These are phyloP conservation scores for Hypsizygus ulmarius DNA, from an alignment of 1,284 basidiomycete genomes.

Conservation along the genomic window DNA sequence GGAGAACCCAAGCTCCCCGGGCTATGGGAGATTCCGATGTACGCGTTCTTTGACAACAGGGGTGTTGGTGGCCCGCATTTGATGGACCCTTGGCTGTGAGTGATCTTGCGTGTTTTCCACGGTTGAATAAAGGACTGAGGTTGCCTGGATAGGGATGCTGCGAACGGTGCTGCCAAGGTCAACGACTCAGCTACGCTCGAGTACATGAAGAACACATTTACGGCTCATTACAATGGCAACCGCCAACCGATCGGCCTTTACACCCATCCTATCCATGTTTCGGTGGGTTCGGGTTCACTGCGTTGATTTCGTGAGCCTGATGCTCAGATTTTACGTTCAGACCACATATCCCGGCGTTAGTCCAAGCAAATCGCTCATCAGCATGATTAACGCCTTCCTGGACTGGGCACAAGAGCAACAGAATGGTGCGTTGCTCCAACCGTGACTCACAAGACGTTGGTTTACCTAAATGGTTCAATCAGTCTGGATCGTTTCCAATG, in stretches of 20 bases:
- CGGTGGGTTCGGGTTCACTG: constrained; percentile 40
- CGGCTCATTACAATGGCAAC: constrained; percentile 69
- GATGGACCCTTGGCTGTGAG: constrained; percentile 84
- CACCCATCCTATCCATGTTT: constrained; percentile 79
- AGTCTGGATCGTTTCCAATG: constrained; percentile 78
- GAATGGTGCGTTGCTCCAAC: constrained; percentile 45
- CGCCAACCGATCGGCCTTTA: constrained; percentile 81
- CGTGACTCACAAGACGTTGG: not conserved
- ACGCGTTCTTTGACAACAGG: constrained; percentile 67
- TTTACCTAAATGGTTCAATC: not conserved
- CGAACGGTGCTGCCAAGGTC: constrained; percentile 47
- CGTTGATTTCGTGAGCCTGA: not conserved
- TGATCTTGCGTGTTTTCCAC: constrained; percentile 15
- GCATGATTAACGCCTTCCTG: constrained; percentile 77
- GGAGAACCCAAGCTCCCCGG: constrained; percentile 75
- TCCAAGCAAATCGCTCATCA: constrained; percentile 50
- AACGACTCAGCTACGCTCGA: constrained; percentile 63
- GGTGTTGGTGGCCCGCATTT: constrained; percentile 59
- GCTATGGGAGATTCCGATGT: constrained; percentile 83
- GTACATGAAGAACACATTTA: constrained; percentile 78
- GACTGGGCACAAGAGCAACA: constrained; percentile 79
- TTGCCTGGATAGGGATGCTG: constrained; percentile 40
- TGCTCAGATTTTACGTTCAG: constrained; percentile 24
- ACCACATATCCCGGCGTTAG: constrained; percentile 57
- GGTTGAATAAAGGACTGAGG: not conserved